Evolutionary conservation across 2,329 filamentous ascomycete genomes (phyloP).

Genomic region (Cercospora citrullina): DNA sequence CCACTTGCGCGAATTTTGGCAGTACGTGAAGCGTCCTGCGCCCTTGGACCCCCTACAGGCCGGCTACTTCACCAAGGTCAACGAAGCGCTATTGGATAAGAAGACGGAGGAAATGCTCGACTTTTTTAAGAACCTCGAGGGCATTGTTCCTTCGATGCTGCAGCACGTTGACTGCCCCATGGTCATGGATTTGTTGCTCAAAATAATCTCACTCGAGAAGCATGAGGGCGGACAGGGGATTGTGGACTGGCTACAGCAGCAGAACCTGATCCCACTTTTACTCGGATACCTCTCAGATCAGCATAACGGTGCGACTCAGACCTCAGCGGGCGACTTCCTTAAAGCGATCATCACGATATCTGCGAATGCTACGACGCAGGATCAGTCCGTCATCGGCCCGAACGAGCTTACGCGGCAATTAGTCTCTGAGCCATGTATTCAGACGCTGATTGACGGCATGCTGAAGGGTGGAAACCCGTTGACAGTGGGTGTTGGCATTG

Average conservation of each 20-base stretch:
- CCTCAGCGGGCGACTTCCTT: conserved; percentile 93
- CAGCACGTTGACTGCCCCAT: conserved; percentile 95
- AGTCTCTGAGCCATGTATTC: conserved; percentile 80
- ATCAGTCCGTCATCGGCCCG: conserved; percentile 97
- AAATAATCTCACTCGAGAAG: conserved; percentile 95
- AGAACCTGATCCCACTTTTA: conserved; percentile 82
- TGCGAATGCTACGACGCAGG: conserved; percentile 95
- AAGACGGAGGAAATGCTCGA: conserved; percentile 97
- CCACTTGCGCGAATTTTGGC: conserved; percentile 83
- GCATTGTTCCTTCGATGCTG: conserved; percentile 80
- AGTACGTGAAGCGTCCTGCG: conserved; percentile 78
- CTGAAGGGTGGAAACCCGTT: conserved; percentile 88
- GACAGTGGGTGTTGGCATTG: conserved; percentile 93
- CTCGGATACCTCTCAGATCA: conserved; percentile 84
- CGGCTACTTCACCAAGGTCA: conserved; percentile 98
- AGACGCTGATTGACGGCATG: conserved; percentile 88
- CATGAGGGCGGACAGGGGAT: conserved; percentile 87
- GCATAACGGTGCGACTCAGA: conserved; percentile 86
- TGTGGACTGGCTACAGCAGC: conserved; percentile 92
- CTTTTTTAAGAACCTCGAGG: conserved; percentile 79
- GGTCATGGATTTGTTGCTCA: conserved; percentile 95
- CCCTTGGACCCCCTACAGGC: conserved; percentile 91
- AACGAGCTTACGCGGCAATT: conserved; percentile 95
- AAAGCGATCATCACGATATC: conserved; percentile 99
- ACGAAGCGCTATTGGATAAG: conserved; percentile 94